These are phyloP conservation scores for Psilocybe mexicana DNA, from an alignment of 1,284 basidiomycete genomes.

Conservation along the genomic window DNA sequence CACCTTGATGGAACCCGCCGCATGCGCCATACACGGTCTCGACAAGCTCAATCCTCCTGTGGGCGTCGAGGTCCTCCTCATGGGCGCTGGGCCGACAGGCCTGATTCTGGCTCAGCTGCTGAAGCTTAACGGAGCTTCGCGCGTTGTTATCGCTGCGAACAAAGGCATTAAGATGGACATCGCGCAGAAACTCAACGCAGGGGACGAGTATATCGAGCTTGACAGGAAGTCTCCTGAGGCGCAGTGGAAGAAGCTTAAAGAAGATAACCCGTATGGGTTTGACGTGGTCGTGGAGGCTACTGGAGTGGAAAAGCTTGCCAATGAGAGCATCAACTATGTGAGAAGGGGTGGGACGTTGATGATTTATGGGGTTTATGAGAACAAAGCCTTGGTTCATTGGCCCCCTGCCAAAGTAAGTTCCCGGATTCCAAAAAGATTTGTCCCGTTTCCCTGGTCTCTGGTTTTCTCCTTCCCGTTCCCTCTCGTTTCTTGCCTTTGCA, in stretches of 20 bases:
- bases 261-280: constrained; percentile 84
- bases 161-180: constrained; percentile 88
- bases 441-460: too few species aligned
- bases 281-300: constrained; percentile 90
- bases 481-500: not conserved
- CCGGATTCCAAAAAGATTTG: not conserved
- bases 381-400: constrained; percentile 81
- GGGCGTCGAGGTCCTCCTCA: constrained; percentile 77
- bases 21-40: constrained; percentile 88
- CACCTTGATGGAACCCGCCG: constrained; percentile 83
- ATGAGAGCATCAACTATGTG: constrained; percentile 85
- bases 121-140: constrained; percentile 81
- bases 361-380: constrained; percentile 75
- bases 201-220: constrained; percentile 83
- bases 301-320: constrained; percentile 79
- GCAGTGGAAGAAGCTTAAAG: constrained; percentile 81
- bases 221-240: constrained; percentile 72
- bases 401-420: constrained; percentile 59
- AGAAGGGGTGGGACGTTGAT: constrained; percentile 78
- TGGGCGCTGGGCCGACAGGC: constrained; percentile 75
- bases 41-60: constrained; percentile 82
- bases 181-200: constrained; percentile 74
- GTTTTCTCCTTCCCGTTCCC: too few species aligned
- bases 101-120: constrained; percentile 86
- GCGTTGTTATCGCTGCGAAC: constrained; percentile 80